These are phyloP conservation scores for Boechera stricta DNA, from an alignment of 345 rosid species.

Conservation along the genomic window DNA sequence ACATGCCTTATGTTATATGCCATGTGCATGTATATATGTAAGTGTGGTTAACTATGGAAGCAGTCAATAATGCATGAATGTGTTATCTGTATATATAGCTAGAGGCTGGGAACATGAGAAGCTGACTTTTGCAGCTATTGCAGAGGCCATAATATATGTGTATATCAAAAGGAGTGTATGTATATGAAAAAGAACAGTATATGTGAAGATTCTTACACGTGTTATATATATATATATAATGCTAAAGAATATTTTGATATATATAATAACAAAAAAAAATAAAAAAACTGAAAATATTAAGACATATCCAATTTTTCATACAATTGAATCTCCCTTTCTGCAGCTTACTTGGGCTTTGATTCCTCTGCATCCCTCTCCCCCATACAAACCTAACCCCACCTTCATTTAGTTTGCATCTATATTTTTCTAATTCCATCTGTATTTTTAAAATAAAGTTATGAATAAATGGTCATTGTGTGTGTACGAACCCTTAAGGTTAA, in stretches of 20 bases:
- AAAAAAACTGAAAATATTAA: not conserved
- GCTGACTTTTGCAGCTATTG: conserved; percentile 38
- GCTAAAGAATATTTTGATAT: conserved; percentile 9
- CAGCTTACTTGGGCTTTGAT: conserved; percentile 29
- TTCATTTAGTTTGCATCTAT: conserved; percentile 19
- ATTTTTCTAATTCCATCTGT: conserved; percentile 10
- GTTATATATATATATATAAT: not conserved
- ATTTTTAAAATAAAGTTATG: not conserved
- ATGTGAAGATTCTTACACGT: conserved; percentile 30
- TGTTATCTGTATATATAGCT: conserved; percentile 8
- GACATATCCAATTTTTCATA: conserved; percentile 34
- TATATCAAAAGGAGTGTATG: not conserved
- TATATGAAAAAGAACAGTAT: conserved; percentile 2
- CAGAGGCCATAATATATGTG: conserved; percentile 9
- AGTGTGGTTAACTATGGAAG: conserved; percentile 1
- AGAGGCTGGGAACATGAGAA: conserved; percentile 5
- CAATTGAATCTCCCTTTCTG: conserved; percentile 22
- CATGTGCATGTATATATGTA: not conserved
- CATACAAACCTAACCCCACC: conserved; percentile 26
- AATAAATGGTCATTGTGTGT: conserved; percentile 14
- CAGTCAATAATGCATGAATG: not conserved
- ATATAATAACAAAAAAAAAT: not conserved
- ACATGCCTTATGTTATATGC: conserved; percentile 10
- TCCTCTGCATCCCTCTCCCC: conserved; percentile 21
- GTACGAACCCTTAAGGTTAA: conserved; percentile 5